phyloP scores from a whole-genome alignment of 306 rosid genomes.

The Psophocarpus tetragonolobus region DNA sequence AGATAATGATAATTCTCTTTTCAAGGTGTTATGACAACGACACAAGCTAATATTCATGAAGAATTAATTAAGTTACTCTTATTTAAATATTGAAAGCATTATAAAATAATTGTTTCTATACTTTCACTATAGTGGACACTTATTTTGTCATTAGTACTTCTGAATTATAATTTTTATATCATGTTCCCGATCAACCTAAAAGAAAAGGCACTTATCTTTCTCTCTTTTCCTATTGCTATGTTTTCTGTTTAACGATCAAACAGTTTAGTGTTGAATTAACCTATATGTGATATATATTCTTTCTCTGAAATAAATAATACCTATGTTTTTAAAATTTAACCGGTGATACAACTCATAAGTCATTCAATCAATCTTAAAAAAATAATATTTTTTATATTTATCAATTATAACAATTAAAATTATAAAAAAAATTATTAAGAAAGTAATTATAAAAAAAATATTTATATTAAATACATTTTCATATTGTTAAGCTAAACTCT shows the following conservation, averaged over 20 bases:
- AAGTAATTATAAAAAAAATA: too few species aligned
- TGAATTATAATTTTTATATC: background rate
- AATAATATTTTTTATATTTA: too few species aligned
- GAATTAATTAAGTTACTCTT: background rate
- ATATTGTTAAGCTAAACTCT: too few species aligned
- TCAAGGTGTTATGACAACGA: constrained; percentile 4
- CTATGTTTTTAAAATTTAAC: too few species aligned
- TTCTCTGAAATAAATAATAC: background rate
- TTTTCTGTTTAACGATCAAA: too few species aligned
- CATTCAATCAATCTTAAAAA: too few species aligned
- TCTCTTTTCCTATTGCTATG: background rate
- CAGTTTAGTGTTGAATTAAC: background rate
- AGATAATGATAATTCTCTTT: constrained; percentile 24
- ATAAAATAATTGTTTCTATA: background rate
- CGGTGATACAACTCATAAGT: too few species aligned
- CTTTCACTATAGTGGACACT: background rate
- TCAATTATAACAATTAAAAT: too few species aligned
- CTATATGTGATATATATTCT: background rate
- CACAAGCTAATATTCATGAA: background rate
- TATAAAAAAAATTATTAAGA: too few species aligned
- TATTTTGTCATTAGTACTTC: constrained; percentile 1
- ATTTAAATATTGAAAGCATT: background rate
- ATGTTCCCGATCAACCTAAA: background rate
- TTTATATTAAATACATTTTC: too few species aligned
- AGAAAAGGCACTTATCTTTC: background rate